Evolutionary conservation across 768 basidiomycete species (phyloP), one percentile per base, ranked within the genome.

Genomic region (Polyporus arcularius): DNA sequence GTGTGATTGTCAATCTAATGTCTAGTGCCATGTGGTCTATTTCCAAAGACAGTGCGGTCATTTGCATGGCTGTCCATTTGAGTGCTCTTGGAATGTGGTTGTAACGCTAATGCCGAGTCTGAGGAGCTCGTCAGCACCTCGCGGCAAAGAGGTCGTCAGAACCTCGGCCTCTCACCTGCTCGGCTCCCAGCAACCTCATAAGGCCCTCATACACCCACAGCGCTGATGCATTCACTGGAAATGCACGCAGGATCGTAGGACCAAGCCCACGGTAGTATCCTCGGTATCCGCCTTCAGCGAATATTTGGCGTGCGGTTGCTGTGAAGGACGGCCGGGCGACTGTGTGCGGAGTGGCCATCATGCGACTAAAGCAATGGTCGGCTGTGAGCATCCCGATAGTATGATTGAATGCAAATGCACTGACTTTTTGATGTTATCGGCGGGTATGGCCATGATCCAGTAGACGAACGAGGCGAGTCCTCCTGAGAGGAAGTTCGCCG

Each of bases 371-470:
- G 60, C 16, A 39, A 16, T 9, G 30, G 58, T 46, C 42, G 51
- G 43, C 12, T 42, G 4, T 26, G 21, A 26, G 21, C 21, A 26
- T 26, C 21, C 21, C 21, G 21, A 26, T 26, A 26, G 21, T 26
- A 26, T 26, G 21, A 26, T 26, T 26, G 21, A 26, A 26, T 26
- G 2, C 21, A 26, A 26, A 26, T 7, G 18, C 38, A 73, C 79
- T 59, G 67, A 90, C 90, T 91, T 93, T 75, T 94, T 94, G 62
- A 92, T 77, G 70, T 91, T 91, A 73, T 94, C 92, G 57, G 86
- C 81, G 4, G 90, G 88, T 63, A 89, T 87, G 26, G 82, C 86
- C 77, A 85, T 81, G 26, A 76, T 75, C 88, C 88, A 90, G 71
- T 83, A 90, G 26, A 77, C 77, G 67, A 89, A 85, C 4, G 84